Evolutionary conservation across 1,139 yeast species (phyloP).

Genomic region (Komagataea norvegica): DNA sequence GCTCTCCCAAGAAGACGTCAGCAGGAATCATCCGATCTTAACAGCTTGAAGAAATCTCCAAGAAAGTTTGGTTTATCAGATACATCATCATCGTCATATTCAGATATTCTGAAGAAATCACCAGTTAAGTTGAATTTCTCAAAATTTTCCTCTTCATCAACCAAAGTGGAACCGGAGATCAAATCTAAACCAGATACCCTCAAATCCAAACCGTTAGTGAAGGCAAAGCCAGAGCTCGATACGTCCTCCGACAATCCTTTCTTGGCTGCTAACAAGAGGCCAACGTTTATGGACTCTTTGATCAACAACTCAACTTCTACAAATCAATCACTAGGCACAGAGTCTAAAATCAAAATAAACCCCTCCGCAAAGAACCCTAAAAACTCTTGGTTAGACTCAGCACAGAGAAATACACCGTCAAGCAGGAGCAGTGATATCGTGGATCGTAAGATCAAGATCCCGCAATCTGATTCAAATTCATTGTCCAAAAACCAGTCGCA

Average conservation of each 20-base stretch:
- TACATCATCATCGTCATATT: background rate
- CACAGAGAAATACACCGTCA: conserved; percentile 14
- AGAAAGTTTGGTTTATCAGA: conserved; percentile 8
- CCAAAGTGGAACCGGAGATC: conserved; percentile 2
- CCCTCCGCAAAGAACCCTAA: background rate
- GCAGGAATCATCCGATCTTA: conserved; percentile 1
- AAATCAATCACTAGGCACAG: too few relatives aligned
- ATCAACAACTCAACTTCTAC: conserved; percentile 10
- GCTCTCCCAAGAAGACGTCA: too few relatives aligned
- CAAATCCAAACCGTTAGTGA: background rate
- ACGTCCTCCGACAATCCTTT: too few relatives aligned
- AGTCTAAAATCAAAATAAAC: conserved; percentile 9
- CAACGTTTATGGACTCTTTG: conserved; percentile 14
- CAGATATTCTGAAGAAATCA: conserved; percentile 13
- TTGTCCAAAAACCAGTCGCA: conserved; percentile 10
- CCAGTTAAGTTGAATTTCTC: conserved; percentile 16
- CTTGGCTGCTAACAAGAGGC: too few relatives aligned
- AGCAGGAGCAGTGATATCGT: conserved; percentile 12
- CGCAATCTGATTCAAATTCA: conserved; percentile 22
- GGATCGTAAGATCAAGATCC: conserved; percentile 22
- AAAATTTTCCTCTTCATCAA: background rate
- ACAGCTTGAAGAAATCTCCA: conserved; percentile 16
- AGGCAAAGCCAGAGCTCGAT: conserved; percentile 16
- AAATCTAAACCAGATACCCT: conserved; percentile 4
- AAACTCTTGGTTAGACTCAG: conserved; percentile 23